These are phyloP conservation scores for Lepidopterella palustris DNA, from an alignment of 495 filamentous ascomycete species.

Conservation along the genomic window DNA sequence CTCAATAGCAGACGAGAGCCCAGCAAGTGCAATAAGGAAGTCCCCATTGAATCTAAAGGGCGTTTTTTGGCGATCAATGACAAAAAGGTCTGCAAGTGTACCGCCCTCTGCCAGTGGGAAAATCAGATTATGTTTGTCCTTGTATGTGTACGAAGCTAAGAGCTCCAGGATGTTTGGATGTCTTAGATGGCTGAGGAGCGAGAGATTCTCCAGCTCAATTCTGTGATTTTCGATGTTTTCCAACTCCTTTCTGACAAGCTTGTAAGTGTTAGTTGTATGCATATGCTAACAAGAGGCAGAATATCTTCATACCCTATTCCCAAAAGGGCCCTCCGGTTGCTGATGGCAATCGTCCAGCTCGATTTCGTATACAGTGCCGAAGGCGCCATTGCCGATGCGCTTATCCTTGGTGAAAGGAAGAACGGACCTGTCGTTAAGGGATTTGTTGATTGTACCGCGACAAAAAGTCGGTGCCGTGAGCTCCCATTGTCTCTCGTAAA, in stretches of 20 bases:
- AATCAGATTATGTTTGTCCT: constrained; percentile 9
- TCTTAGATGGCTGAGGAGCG: background rate
- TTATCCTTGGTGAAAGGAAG: constrained; percentile 1
- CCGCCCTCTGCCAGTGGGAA: constrained; percentile 16
- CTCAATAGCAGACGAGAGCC: constrained; percentile 1
- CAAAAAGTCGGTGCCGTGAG: background rate
- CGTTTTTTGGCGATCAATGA: background rate
- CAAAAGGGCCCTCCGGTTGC: background rate
- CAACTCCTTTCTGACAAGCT: background rate
- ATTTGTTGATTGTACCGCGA: background rate
- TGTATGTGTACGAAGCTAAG: constrained; percentile 16
- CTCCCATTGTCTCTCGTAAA: constrained; percentile 7
- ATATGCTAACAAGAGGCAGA: background rate
- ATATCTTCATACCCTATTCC: background rate
- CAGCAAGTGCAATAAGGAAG: background rate
- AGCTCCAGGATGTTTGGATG: constrained; percentile 10
- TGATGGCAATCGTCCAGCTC: constrained; percentile 1
- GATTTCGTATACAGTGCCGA: constrained; percentile 6
- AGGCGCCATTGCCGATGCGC: background rate
- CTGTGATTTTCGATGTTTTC: background rate
- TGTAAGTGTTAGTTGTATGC: background rate
- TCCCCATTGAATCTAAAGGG: background rate
- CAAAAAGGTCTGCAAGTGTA: background rate
- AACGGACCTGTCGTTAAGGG: background rate
- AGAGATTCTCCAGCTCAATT: constrained; percentile 4